These are phyloP conservation scores for Testicularia cyperi DNA, from an alignment of 1,284 basidiomycete species.

Conservation along the genomic window DNA sequence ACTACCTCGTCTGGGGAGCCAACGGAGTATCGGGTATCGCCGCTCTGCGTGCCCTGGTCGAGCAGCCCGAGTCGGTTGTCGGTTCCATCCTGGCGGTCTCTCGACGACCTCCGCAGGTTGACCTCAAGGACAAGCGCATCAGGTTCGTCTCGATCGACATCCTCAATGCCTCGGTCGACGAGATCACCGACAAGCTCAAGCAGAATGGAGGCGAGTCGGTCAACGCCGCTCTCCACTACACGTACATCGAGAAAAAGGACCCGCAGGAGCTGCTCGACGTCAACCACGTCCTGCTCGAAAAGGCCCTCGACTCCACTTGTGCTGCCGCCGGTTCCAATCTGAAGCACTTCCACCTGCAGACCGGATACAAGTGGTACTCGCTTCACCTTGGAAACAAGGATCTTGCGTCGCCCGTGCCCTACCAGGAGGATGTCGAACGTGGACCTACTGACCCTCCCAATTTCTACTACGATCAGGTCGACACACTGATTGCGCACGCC, in stretches of 20 bases:
- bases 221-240: conserved; percentile 30
- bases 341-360: conserved; percentile 35
- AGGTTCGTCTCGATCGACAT: conserved; percentile 37
- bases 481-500: conserved; percentile 27
- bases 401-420: conserved; percentile 24
- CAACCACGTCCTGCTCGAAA: conserved; percentile 27
- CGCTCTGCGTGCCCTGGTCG: conserved; percentile 26
- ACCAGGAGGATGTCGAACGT: conserved; percentile 22
- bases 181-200: conserved; percentile 19
- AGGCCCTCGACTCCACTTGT: conserved; percentile 28
- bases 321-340: conserved; percentile 16
- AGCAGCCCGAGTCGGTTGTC: conserved; percentile 9
- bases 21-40: conserved; percentile 33
- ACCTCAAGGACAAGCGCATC: conserved; percentile 27
- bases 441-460: conserved; percentile 26
- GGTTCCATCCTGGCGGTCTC: conserved; percentile 23
- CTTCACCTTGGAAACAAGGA: conserved; percentile 34
- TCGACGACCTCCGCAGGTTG: conserved; percentile 21
- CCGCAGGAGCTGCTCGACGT: conserved; percentile 22
- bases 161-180: conserved; percentile 15
- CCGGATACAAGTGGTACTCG: conserved; percentile 40
- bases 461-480: conserved; percentile 36
- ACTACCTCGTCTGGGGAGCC: conserved; percentile 33
- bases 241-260: conserved; percentile 38
- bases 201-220: conserved; percentile 19